Evolutionary conservation across 2,329 filamentous ascomycete species (phyloP).

Genomic region (Xylaria hypoxylon): DNA sequence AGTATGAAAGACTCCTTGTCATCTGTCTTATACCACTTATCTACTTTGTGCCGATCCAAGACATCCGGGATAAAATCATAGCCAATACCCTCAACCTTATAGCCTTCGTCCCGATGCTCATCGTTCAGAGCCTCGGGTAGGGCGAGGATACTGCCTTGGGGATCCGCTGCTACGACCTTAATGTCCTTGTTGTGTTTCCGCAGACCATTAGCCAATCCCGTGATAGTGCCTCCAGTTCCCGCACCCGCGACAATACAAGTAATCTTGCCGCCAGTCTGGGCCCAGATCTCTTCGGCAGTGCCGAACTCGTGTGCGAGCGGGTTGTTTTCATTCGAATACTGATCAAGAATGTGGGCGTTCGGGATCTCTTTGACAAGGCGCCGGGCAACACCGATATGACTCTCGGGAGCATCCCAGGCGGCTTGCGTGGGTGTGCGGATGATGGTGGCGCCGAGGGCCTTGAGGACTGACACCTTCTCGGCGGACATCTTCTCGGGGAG

Average conservation of each 20-base stretch:
- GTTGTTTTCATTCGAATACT: conserved; percentile 93
- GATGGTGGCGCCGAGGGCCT: conserved; percentile 94
- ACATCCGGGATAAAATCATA: conserved; percentile 99
- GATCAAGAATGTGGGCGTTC: conserved; percentile 96
- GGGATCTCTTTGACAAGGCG: conserved; percentile 94
- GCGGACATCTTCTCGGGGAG: conserved; percentile 99
- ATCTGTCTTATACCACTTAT: conserved; percentile 98
- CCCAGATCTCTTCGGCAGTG: conserved; percentile 96
- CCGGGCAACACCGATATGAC: conserved; percentile 93
- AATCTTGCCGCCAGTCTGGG: conserved; percentile 85
- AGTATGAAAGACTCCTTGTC: conserved; percentile 91
- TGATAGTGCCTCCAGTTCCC: conserved; percentile 95
- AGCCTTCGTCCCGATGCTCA: conserved; percentile 81
- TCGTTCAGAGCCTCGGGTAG: conserved; percentile 83
- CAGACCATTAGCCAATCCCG: conserved; percentile 85
- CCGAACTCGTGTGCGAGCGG: conserved; percentile 93
- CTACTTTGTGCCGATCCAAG: conserved; percentile 80
- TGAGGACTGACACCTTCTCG: conserved; percentile 95
- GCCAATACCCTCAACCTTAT: conserved; percentile 98
- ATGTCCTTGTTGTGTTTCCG: conserved; percentile 87
- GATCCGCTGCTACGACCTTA: conserved; percentile 93
- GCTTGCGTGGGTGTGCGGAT: conserved; percentile 97
- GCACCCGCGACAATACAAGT: conserved; percentile 89
- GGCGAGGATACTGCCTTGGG: conserved; percentile 90
- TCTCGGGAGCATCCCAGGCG: conserved; percentile 93